phyloP scores from a whole-genome alignment of 768 basidiomycete species.

The Boletus pseudo-olivaceus region DNA sequence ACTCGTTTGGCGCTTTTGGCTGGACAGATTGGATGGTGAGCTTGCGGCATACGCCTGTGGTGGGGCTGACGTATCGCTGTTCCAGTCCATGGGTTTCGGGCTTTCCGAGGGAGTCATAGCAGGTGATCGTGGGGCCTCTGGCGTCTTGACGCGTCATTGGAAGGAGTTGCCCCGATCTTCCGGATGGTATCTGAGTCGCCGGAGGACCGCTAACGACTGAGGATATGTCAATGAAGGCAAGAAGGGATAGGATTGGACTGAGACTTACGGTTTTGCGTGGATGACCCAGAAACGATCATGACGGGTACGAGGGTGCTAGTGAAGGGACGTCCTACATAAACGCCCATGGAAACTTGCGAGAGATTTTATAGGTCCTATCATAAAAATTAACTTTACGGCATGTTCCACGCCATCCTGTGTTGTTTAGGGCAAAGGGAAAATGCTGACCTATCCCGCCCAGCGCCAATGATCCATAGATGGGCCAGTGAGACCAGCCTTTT shows the following conservation, averaged over 20 bases:
- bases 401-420: too few species aligned
- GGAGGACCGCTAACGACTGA: not conserved
- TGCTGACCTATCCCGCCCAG: too few species aligned
- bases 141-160: not conserved
- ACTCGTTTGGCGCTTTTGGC: not conserved
- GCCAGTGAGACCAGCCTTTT: too few species aligned
- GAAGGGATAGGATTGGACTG: not conserved
- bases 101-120: constrained; percentile 1
- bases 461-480: too few species aligned
- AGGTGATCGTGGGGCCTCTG: not conserved
- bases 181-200: not conserved
- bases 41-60: constrained; percentile 12
- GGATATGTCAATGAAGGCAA: not conserved
- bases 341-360: not conserved
- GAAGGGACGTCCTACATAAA: not conserved
- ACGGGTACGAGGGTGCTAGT: not conserved
- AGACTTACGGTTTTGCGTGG: not conserved
- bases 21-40: constrained; percentile 11
- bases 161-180: not conserved
- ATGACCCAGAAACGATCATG: not conserved
- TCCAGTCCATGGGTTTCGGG: constrained; percentile 5
- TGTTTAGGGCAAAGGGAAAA: too few species aligned
- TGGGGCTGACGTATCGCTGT: constrained; percentile 19
- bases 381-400: too few species aligned
- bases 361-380: not conserved